Evolutionary conservation across 225 moss, liverwort and hornwort genomes (phyloP), one percentile per base, ranked within the genome.

Genomic region (Antitrichia curtipendula): DNA sequence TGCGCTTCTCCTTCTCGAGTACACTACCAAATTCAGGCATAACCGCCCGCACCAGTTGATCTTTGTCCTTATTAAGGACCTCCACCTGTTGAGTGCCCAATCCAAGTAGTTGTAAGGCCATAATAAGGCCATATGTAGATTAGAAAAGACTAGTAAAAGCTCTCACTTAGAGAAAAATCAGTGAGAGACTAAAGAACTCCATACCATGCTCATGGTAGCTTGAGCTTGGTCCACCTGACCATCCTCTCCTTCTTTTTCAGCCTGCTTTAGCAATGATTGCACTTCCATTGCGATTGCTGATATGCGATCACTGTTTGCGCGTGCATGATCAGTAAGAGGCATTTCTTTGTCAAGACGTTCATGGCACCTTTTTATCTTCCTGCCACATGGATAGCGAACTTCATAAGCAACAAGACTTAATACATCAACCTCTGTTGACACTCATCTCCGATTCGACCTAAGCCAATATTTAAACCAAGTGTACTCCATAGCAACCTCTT

Each of bases 211-310:
- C 97, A 98, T 98, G 61, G 96, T 96, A 86, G 96, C 97, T 91
- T 98, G 96, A 41, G 97, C 96, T 85, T 94, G 94, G 82, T 98
- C 97, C 85, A 98, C 97, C 82, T 93, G 91, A 84, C 97, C 97
- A 85, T 96, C 97, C 90, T 98, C 97, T n/a, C 97, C 97, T 83
- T 96, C 96, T 88, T 94, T 92, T 83, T 98, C 97, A 87, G 97
- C 97, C 85, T 96, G 96, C 90, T 96, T 98, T 72, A 98, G 88
- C 92, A 98, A 93, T 52, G 73, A 93, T 82, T 98, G 98, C 47
- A 96, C 98, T 92, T 98, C 98, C 98, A 98, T 94, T 52, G 96
- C 96, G 62, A 98, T 96, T 31, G 98, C 95, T 79, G 98, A 98
- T 28, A 96, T 98, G 5, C 96, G 96, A 88, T 96, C 96, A 87